Base-by-base conservation (phyloP, 208 protist species). In the Trypanosoma congolense region DNA sequence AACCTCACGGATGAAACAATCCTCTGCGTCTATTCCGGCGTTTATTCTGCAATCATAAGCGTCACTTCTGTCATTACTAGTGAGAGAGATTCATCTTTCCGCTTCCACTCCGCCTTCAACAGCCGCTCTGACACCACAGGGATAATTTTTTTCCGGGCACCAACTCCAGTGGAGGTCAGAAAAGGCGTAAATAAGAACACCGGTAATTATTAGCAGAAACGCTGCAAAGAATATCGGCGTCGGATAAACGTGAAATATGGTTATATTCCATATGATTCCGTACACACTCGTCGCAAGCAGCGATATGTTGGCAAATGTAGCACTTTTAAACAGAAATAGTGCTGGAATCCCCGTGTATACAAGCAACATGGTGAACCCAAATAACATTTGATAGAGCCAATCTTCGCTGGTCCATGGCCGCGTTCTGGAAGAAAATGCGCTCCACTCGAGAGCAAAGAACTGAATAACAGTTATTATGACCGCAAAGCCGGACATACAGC, bases 261-360 rank as follows among this genome's bases (percentile, higher is more conserved):
- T 73, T 18, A 82, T 70, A 48, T 90, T 93, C 80, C 82, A 93
- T 26, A 93, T 83, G 54, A 93, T 89, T 33, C 70, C 48, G 41
- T 90, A 90, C 21, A 93, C 60, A 56, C 83, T 83, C 1, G 65
- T 67, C 18, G 82, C 75, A 5, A 93, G 49, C 14, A 93, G 67
- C 0, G 86, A 93, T 38, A 93, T 59, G 47, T 93, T 93, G 16
- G 76, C 80, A 73, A 93, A 93, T 1, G 75, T 75, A 4, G 86
- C 86, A 43, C 82, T 90, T 19, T 76, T 74, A 12, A 86, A 22
- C 12, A 90, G 51, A 30, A 93, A 93, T 19, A 93, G 48, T 0
- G 58, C 21, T 8, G 86, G 86, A 73, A 93, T 77, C 0, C 62
- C 56, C 4, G 83, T 90, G 73, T 93, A 93, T 1, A 93, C 55